These are phyloP conservation scores for Ogataea siamensis DNA, from an alignment of 805 yeast genomes.

Conservation along the genomic window DNA sequence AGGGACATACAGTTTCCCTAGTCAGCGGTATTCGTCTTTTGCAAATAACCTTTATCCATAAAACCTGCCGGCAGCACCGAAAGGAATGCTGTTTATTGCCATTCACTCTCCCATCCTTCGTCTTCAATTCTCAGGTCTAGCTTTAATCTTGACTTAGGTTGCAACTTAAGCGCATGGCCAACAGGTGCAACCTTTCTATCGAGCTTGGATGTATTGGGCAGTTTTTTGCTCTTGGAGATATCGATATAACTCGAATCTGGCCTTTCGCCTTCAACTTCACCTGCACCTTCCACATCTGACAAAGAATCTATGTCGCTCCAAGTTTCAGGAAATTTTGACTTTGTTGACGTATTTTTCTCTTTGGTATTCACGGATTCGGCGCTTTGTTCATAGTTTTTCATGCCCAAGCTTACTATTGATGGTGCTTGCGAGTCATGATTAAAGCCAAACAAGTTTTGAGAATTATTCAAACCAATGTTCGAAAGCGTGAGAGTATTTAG, in stretches of 20 bases:
- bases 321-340: not conserved
- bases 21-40: too few relatives aligned
- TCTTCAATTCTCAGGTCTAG: conserved; percentile 36
- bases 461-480: conserved; percentile 22
- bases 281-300: too few relatives aligned
- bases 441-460: conserved; percentile 20
- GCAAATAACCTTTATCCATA: too few relatives aligned
- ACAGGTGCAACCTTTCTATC: too few relatives aligned
- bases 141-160: conserved; percentile 33
- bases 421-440: conserved; percentile 13
- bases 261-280: too few relatives aligned
- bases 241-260: too few relatives aligned
- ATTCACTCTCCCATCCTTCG: conserved; percentile 47
- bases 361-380: not conserved
- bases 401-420: not conserved
- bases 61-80: too few relatives aligned
- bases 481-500: conserved; percentile 24
- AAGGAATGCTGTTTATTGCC: too few relatives aligned
- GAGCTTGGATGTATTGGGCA: not conserved
- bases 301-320: not conserved
- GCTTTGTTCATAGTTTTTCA: not conserved
- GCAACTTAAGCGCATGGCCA: conserved; percentile 25
- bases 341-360: too few relatives aligned
- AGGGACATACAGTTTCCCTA: too few relatives aligned
- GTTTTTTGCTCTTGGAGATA: not conserved